Conservation (phyloP, 2,329 filamentous ascomycete genomes). For the Sclerotiophoma versabilis region DNA sequence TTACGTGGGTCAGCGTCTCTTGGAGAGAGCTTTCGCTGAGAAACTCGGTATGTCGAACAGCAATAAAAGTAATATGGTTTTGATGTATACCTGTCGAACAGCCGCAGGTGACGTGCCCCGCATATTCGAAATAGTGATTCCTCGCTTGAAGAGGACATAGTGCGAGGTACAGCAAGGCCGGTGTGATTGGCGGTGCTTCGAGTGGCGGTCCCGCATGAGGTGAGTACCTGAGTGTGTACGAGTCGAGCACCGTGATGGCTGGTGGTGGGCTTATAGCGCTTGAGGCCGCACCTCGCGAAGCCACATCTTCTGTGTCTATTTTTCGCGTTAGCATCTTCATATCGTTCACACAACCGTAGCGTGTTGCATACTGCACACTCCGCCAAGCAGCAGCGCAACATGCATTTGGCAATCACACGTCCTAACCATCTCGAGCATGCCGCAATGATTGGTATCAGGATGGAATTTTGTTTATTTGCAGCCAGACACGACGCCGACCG, state of each 20-base stretch:
- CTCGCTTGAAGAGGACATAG: too few relatives aligned
- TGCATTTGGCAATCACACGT: background rate
- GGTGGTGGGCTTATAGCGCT: slow-evolving; percentile 2
- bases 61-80: too few relatives aligned
- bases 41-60: too few relatives aligned
- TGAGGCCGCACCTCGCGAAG: background rate
- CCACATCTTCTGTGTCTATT: too few relatives aligned
- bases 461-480: slow-evolving; percentile 37
- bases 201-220: slow-evolving; percentile 1
- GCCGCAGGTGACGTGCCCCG: too few relatives aligned
- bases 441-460: slow-evolving; percentile 27
- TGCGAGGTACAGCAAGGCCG: too few relatives aligned
- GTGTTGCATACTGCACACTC: background rate
- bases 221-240: slow-evolving; percentile 20
- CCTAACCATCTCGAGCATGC: background rate
- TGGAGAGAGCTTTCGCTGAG: too few relatives aligned
- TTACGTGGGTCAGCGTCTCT: too few relatives aligned
- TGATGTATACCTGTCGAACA: too few relatives aligned
- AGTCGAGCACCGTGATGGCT: slow-evolving; percentile 16
- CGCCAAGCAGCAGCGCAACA: background rate
- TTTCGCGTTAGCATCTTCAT: background rate
- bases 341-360: background rate
- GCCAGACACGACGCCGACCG: slow-evolving; percentile 27
- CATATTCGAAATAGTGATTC: too few relatives aligned
- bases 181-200: slow-evolving; percentile 6